Percentiles rank a stretch among this genome's conserved stretches.
These are phyloP conservation scores for Starmerella vaccinii DNA, from an alignment of 805 yeast genomes.

Conservation along the genomic window DNA sequence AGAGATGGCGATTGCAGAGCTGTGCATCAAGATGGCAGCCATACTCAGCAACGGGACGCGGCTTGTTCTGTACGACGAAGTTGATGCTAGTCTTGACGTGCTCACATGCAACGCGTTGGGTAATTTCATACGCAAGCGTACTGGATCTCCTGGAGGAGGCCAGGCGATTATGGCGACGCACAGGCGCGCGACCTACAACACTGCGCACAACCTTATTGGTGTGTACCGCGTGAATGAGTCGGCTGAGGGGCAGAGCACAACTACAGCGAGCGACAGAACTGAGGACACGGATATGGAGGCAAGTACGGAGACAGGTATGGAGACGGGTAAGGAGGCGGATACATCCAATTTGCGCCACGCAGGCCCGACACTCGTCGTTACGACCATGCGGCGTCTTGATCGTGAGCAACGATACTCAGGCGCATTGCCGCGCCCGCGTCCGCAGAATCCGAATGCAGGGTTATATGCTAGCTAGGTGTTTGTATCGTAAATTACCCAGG, in stretches of 20 bases:
- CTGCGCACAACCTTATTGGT: not conserved
- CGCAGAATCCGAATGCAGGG: not conserved
- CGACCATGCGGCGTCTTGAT: not conserved
- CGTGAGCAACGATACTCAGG: not conserved
- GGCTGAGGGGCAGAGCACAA: too few relatives aligned
- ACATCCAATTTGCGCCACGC: too few relatives aligned
- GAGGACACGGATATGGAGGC: not conserved
- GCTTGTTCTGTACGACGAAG: not conserved
- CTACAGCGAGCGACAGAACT: too few relatives aligned
- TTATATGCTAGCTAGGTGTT: not conserved
- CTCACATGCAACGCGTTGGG: not conserved
- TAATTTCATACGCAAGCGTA: not conserved
- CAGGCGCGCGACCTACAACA: not conserved
- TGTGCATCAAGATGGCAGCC: not conserved
- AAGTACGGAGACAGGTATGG: not conserved
- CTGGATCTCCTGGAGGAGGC: not conserved
- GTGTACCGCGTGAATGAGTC: not conserved
- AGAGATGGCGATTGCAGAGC: not conserved
- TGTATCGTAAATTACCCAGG: too few relatives aligned
- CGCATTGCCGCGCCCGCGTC: not conserved
- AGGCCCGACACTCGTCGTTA: not conserved
- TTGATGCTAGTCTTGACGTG: not conserved
- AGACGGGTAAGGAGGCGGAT: not conserved
- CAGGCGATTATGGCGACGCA: conserved; percentile 4
- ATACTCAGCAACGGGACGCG: not conserved